Evolutionary conservation across 1,284 basidiomycete genomes (phyloP).

Genomic region (Cutaneotrichosporon cyanovorans): DNA sequence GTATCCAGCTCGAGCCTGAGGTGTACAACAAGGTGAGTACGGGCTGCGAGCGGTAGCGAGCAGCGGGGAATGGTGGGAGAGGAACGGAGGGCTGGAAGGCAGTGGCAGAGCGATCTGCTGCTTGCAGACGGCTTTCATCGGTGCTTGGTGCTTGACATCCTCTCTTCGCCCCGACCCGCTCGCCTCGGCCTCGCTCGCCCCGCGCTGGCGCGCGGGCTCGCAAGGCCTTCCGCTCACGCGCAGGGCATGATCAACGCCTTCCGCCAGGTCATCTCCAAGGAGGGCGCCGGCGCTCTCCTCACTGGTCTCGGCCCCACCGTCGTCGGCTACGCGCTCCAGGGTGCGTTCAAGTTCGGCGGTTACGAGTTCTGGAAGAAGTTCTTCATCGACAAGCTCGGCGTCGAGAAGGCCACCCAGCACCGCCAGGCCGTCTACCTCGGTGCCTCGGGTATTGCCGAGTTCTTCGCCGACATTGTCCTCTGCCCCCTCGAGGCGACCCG

Average conservation of each 20-base stretch:
- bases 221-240: too few relatives aligned
- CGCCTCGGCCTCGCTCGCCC: too few relatives aligned
- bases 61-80: too few relatives aligned
- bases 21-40: conserved; percentile 51
- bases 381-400: conserved; percentile 76
- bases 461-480: conserved; percentile 77
- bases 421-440: conserved; percentile 91
- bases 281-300: conserved; percentile 78
- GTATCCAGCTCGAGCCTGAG: conserved; percentile 78
- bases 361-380: conserved; percentile 93
- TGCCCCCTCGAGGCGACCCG: conserved; percentile 54
- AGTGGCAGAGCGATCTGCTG: too few relatives aligned
- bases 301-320: conserved; percentile 89
- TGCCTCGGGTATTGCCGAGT: conserved; percentile 85
- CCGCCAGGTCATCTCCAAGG: conserved; percentile 67
- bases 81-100: too few relatives aligned
- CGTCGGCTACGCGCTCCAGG: conserved; percentile 91
- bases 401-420: conserved; percentile 76
- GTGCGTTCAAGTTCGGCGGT: conserved; percentile 90
- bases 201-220: too few relatives aligned
- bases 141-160: too few relatives aligned
- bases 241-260: conserved; percentile 67
- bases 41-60: background rate
- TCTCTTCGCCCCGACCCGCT: too few relatives aligned
- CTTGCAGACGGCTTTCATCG: too few relatives aligned